Conservation (phyloP, 371 early-diverging fungal genomes). For the Mortierella sp. region DNA sequence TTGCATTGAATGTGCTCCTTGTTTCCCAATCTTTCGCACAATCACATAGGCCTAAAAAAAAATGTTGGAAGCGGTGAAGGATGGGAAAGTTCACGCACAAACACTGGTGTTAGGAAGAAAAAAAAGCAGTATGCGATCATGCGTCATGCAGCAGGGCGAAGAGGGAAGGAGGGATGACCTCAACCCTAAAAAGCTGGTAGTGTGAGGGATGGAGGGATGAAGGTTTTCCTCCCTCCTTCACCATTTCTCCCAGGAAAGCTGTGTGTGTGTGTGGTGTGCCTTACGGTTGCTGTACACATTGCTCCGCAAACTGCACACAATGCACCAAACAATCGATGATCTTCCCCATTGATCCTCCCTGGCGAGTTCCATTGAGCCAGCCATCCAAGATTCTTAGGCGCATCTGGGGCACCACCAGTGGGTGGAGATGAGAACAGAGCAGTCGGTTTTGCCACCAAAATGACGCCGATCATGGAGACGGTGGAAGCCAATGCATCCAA, state of each 20-base stretch:
- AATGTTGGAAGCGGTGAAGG: background rate
- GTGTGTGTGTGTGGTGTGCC: background rate
- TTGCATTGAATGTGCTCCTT: slow-evolving; percentile 71
- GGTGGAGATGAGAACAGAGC: slow-evolving; percentile 58
- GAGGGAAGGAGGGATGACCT: no score
- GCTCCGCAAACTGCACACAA: slow-evolving; percentile 33
- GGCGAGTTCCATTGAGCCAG: slow-evolving; percentile 1
- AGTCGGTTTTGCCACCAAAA: slow-evolving; percentile 73
- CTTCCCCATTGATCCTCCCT: slow-evolving; percentile 12
- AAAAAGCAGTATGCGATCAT: background rate
- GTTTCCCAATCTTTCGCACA: slow-evolving; percentile 76
- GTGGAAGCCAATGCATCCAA: slow-evolving; percentile 67
- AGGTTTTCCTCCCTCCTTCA: no score
- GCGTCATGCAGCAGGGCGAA: no score
- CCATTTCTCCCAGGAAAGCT: no score
- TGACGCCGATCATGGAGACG: slow-evolving; percentile 72
- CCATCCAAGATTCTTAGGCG: no score
- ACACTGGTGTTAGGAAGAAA: background rate
- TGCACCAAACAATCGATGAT: slow-evolving; percentile 21
- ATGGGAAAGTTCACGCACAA: no score
- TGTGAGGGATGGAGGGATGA: background rate
- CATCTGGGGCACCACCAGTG: background rate
- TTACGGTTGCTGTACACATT: slow-evolving; percentile 43
- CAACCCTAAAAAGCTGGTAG: no score
- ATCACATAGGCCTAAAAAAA: slow-evolving; percentile 73